Base-by-base conservation (phyloP, 208 protist genomes). In the Borovskyia barvae region DNA sequence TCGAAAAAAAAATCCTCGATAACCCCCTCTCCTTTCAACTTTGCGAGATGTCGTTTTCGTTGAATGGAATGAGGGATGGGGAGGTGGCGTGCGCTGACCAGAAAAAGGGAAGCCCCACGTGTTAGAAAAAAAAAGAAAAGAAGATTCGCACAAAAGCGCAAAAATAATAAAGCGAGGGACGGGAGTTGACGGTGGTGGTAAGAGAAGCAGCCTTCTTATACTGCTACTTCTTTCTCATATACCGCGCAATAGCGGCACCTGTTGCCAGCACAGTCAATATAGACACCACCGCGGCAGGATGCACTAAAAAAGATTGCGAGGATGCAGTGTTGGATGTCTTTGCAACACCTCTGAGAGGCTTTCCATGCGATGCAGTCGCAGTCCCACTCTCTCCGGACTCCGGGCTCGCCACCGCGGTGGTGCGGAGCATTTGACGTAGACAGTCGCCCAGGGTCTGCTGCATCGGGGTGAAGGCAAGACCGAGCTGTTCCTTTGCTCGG, bases 381-480 rank as follows among this genome's bases (percentile, higher is more conserved):
- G 12, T 52, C 2, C 39, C 33, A 33, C 45, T 63, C 1, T 29
- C n/a, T 5, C 39, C 7, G 29, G 43, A 62, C 5, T 39, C 9
- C 17, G 22, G 35, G 3, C 26, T 17, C 4, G 19, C 26, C 41
- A 46, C 50, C 17, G 47, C 48, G 22, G 56, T 22, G n/a, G n/a
- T n/a, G n/a, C n/a, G n/a, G n/a, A n/a, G n/a, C 66, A 92, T 62
- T 47, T 92, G 85, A 0, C 82, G 69, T 40, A 96, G 68, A 42
- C 81, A 87, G 12, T 73, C 90, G 2, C 40, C 32, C 20, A 96
- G 67, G 12, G 90, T 96, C 15, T 85, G 74, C 28, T 82, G 51
- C 45, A 96, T 86, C 0, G 85, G 79, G 2, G 81, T 96, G 54
- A 96, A 90, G 28, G 50, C 46, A 41, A 96, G 36, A 2, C 72